Evolutionary conservation across 2,329 filamentous ascomycete species (phyloP).

Genomic region (Rhynchosporium graminicola): DNA sequence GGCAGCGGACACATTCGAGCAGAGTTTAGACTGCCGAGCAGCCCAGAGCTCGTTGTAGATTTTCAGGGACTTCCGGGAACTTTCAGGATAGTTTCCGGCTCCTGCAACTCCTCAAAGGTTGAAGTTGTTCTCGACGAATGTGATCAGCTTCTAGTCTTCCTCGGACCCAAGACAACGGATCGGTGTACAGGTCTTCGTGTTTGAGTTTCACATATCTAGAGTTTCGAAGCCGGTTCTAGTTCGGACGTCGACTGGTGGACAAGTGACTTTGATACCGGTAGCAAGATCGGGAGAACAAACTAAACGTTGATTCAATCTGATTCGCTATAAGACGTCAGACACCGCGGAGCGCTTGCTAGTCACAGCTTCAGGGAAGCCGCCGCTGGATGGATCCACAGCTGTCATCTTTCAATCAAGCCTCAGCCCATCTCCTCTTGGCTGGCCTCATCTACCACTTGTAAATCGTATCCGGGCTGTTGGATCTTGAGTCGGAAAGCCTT

Average conservation of each 20-base stretch:
- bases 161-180: conserved; percentile 17
- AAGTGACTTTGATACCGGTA: not conserved
- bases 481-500: not conserved
- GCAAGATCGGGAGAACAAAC: not conserved
- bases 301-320: not conserved
- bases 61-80: not conserved
- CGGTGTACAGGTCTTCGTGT: not conserved
- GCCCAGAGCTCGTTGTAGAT: conserved; percentile 10
- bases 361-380: not conserved
- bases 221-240: not conserved
- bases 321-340: not conserved
- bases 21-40: not conserved
- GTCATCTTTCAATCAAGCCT: not conserved
- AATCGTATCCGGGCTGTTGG: not conserved
- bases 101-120: not conserved
- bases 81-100: not conserved
- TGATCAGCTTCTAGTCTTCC: conserved; percentile 11
- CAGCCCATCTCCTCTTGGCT: not conserved
- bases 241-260: not conserved
- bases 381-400: not conserved
- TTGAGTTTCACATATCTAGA: not conserved
- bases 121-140: conserved; percentile 4
- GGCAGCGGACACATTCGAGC: not conserved
- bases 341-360: not conserved
- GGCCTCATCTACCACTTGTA: not conserved